Evolutionary conservation across 352 stramenopile species (phyloP).

Genomic region (Bremia lactucae): DNA sequence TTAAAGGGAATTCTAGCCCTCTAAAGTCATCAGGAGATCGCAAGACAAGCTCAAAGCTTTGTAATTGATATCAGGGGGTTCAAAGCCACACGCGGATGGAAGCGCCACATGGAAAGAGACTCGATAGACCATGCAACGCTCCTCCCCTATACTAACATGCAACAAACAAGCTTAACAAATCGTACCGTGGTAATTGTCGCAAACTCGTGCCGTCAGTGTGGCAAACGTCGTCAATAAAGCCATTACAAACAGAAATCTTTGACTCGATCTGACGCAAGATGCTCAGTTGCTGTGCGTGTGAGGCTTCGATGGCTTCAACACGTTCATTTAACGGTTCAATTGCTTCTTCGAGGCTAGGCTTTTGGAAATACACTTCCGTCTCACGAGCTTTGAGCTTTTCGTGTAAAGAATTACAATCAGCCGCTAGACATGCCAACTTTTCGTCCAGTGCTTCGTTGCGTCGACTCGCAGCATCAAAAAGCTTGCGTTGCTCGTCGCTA

Average conservation of each 20-base stretch:
- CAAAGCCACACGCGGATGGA: slow-evolving; percentile 6
- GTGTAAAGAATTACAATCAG: slow-evolving; percentile 22
- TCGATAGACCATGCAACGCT: slow-evolving; percentile 1
- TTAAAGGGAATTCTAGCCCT: slow-evolving; percentile 77
- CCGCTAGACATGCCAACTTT: slow-evolving; percentile 16
- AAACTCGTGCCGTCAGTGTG: slow-evolving; percentile 31
- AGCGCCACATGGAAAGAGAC: slow-evolving; percentile 2
- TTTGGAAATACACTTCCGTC: slow-evolving; percentile 33
- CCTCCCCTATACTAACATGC: slow-evolving; percentile 4
- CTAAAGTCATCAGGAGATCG: slow-evolving; percentile 84
- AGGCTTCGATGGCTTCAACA: slow-evolving; percentile 29
- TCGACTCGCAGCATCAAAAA: slow-evolving; percentile 18
- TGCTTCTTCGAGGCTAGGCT: slow-evolving; percentile 13
- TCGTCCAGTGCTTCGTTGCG: slow-evolving; percentile 27
- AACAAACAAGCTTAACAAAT: slow-evolving; percentile 5
- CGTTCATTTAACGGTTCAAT: slow-evolving; percentile 19
- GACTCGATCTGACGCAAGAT: slow-evolving; percentile 34
- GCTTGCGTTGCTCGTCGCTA: slow-evolving; percentile 23
- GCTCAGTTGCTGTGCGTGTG: slow-evolving; percentile 16
- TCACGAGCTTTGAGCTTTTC: slow-evolving; percentile 37
- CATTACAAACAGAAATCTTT: slow-evolving; percentile 47
- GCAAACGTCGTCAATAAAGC: slow-evolving; percentile 50
- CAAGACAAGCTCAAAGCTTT: slow-evolving; percentile 3
- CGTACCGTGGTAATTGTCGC: slow-evolving; percentile 38
- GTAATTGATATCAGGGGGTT: slow-evolving; percentile 17